A percentile compares a stretch with the other conserved stretches of the same genome.
phyloP scores from a whole-genome alignment of 2,329 filamentous ascomycete genomes.

The Sphaceloma murrayae region DNA sequence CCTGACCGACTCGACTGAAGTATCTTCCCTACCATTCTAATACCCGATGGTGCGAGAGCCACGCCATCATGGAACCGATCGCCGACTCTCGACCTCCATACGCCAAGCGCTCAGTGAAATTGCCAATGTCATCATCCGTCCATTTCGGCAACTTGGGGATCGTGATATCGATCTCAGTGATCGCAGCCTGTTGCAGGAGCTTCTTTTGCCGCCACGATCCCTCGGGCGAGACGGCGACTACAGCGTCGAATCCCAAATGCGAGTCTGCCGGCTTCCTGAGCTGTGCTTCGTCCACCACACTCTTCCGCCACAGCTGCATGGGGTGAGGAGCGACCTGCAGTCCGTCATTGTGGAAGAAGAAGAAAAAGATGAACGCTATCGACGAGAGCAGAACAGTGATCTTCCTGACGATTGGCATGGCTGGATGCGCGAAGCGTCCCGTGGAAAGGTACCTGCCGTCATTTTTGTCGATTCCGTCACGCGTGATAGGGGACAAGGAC shows the following conservation, averaged over 20 bases:
- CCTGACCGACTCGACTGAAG: no score
- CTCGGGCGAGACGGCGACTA: constrained; percentile 32
- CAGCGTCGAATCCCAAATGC: constrained; percentile 27
- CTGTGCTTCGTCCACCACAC: constrained; percentile 1
- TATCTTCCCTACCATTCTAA: constrained; percentile 24
- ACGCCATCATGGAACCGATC: constrained; percentile 31
- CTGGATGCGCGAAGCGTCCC: no score
- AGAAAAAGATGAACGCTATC: constrained; percentile 4
- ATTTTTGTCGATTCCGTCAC: neutral
- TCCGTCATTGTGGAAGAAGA: constrained; percentile 9
- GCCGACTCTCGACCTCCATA: constrained; percentile 5
- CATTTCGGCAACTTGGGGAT: constrained; percentile 32
- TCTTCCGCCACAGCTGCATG: neutral
- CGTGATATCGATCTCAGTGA: constrained; percentile 31
- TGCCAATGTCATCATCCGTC: constrained; percentile 28
- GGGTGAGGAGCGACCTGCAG: neutral
- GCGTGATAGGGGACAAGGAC: neutral
- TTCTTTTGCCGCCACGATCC: constrained; percentile 28
- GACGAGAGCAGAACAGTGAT: neutral
- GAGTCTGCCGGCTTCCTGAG: constrained; percentile 5
- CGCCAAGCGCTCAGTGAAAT: constrained; percentile 24
- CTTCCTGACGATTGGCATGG: constrained; percentile 6
- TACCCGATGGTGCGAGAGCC: constrained; percentile 34
- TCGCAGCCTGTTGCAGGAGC: constrained; percentile 31
- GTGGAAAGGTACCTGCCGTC: neutral